These are phyloP conservation scores for Pestalotiopsis sp. DNA, from an alignment of 2,329 filamentous ascomycete genomes.

Conservation along the genomic window DNA sequence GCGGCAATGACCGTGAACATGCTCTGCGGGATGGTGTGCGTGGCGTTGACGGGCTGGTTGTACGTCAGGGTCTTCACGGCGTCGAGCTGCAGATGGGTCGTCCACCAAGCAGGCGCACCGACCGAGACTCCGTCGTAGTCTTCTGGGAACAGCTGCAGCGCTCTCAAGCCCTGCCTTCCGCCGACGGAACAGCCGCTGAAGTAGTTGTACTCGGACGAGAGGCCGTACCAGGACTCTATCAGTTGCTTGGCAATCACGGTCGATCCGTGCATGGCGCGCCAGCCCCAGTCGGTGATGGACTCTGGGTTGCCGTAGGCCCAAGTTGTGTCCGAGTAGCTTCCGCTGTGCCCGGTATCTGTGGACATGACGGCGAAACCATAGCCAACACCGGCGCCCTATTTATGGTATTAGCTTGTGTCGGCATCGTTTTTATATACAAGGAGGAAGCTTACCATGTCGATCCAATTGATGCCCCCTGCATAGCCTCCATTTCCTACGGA, in stretches of 20 bases:
- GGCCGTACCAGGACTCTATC: slow-evolving; percentile 50
- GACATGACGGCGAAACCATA: slow-evolving; percentile 45
- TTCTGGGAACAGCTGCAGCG: slow-evolving; percentile 53
- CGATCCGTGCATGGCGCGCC: slow-evolving; percentile 49
- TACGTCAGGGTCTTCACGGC: slow-evolving; percentile 47
- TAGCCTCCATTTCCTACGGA: slow-evolving; percentile 29
- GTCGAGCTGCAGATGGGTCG: slow-evolving; percentile 44
- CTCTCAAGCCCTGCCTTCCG: slow-evolving; percentile 59
- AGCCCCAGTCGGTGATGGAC: slow-evolving; percentile 40
- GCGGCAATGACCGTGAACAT: slow-evolving; percentile 38
- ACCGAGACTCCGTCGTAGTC: slow-evolving; percentile 61
- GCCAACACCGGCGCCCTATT: slow-evolving; percentile 42
- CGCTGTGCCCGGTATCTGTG: slow-evolving; percentile 46
- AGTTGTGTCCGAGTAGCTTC: slow-evolving; percentile 26
- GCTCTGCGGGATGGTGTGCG: slow-evolving; percentile 49
- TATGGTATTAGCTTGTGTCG: not conserved
- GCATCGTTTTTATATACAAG: not conserved
- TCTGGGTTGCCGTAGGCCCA: slow-evolving; percentile 43
- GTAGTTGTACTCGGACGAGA: slow-evolving; percentile 50
- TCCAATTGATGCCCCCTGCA: slow-evolving; percentile 32
- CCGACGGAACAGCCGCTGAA: slow-evolving; percentile 62
- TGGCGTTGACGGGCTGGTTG: slow-evolving; percentile 47
- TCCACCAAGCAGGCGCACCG: slow-evolving; percentile 54
- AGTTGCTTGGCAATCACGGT: slow-evolving; percentile 48
- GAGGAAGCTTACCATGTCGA: slow-evolving; percentile 13